phyloP scores from a whole-genome alignment of 2,329 filamentous ascomycete species.

The Diaporthe amygdali region DNA sequence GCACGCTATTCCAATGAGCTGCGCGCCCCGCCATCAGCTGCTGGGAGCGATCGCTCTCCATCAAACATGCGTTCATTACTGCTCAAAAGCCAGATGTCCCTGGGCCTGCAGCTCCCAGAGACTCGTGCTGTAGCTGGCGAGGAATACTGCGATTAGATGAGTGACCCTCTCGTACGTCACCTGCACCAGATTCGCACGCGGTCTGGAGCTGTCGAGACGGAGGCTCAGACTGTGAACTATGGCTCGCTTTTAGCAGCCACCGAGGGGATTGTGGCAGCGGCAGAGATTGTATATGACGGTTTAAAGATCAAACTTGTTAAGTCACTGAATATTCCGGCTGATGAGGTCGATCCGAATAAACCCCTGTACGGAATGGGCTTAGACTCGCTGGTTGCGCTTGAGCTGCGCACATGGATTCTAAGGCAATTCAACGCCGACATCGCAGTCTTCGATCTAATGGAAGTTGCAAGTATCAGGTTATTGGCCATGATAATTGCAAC shows the following conservation, averaged over 20 bases:
- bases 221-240: conserved; percentile 11
- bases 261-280: conserved; percentile 28
- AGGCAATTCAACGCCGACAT: conserved; percentile 31
- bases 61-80: conserved; percentile 33
- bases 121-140: conserved; percentile 29
- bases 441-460: conserved; percentile 39
- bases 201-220: not conserved
- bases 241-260: conserved; percentile 28
- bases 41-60: too few relatives aligned
- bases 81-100: conserved; percentile 30
- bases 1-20: conserved; percentile 28
- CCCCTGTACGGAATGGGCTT: conserved; percentile 30
- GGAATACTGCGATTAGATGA: conserved; percentile 26
- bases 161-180: conserved; percentile 32
- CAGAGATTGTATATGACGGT: conserved; percentile 30
- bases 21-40: conserved; percentile 42
- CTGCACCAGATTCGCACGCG: conserved; percentile 22
- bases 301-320: conserved; percentile 31
- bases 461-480: not conserved
- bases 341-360: conserved; percentile 27
- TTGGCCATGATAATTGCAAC: not conserved
- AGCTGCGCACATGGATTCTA: conserved; percentile 30
- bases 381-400: conserved; percentile 32
- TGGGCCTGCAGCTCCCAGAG: conserved; percentile 30
- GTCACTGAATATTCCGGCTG: conserved; percentile 29